Evolutionary conservation across 441 rosid species (phyloP).

Genomic region (Jatropha podagrica): DNA sequence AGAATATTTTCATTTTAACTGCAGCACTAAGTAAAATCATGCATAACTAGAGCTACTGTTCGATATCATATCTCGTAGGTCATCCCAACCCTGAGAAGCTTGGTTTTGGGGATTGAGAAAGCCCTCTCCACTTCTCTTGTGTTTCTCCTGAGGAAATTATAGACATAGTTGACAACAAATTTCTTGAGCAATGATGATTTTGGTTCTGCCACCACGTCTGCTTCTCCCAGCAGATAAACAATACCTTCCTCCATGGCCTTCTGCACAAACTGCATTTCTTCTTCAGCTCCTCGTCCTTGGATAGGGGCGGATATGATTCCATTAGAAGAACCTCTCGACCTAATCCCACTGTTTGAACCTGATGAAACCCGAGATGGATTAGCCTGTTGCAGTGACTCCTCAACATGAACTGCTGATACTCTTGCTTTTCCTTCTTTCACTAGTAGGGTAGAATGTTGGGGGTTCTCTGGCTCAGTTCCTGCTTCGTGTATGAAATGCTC

Average conservation of each 20-base stretch:
- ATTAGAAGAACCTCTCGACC: slow-evolving; percentile 24
- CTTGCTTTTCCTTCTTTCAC: slow-evolving; percentile 22
- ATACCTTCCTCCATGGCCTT: slow-evolving; percentile 59
- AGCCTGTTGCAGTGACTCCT: slow-evolving; percentile 27
- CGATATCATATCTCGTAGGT: slow-evolving; percentile 57
- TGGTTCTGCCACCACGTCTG: slow-evolving; percentile 53
- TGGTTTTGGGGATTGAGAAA: slow-evolving; percentile 53
- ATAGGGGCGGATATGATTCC: slow-evolving; percentile 25
- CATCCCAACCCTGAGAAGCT: slow-evolving; percentile 82
- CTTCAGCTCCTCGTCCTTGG: slow-evolving; percentile 35
- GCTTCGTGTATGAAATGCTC: slow-evolving; percentile 42
- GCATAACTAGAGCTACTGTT: not conserved
- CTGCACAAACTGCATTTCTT: slow-evolving; percentile 55
- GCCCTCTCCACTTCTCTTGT: slow-evolving; percentile 55
- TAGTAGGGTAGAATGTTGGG: slow-evolving; percentile 15
- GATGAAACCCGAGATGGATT: slow-evolving; percentile 5
- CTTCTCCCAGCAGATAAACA: slow-evolving; percentile 46
- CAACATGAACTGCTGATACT: slow-evolving; percentile 24
- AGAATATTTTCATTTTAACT: not conserved
- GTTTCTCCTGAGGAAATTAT: slow-evolving; percentile 61
- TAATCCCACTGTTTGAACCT: slow-evolving; percentile 23
- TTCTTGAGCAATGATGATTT: slow-evolving; percentile 63
- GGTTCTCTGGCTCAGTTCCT: slow-evolving; percentile 9
- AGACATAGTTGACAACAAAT: slow-evolving; percentile 55
- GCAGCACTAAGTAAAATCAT: not conserved